Evolutionary conservation across 2,329 filamentous ascomycete genomes (phyloP).

Genomic region (Aspergillus arachidicola): DNA sequence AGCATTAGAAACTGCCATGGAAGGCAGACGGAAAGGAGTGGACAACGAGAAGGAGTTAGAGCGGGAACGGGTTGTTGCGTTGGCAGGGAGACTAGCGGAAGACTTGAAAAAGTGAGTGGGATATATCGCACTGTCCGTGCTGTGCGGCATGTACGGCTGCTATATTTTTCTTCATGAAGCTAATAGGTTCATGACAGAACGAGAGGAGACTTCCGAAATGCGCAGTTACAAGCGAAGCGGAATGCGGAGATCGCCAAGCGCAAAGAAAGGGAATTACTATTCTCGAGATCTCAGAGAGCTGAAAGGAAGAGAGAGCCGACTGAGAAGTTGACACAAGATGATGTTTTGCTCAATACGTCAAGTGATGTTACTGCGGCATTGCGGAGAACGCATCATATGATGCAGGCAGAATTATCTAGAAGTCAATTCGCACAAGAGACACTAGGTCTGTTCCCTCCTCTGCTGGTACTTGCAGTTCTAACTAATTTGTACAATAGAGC

Average conservation of each 20-base stretch:
- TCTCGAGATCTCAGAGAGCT: conserved; percentile 54
- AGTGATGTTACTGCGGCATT: conserved; percentile 83
- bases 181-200: conserved; percentile 42
- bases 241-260: conserved; percentile 73
- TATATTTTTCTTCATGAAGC: neutral
- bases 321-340: conserved; percentile 66
- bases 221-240: conserved; percentile 76
- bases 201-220: conserved; percentile 73
- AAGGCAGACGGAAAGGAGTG: conserved; percentile 35
- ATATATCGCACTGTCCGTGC: neutral
- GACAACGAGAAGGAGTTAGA: conserved; percentile 62
- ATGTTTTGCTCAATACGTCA: conserved; percentile 73
- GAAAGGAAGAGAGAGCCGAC: conserved; percentile 34
- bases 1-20: conserved; percentile 60
- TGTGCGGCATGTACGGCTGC: neutral
- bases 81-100: conserved; percentile 65
- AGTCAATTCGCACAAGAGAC: conserved; percentile 91
- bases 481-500: conserved; percentile 46
- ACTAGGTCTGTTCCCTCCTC: conserved; percentile 50
- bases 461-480: neutral
- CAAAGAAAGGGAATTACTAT: conserved; percentile 74
- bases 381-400: conserved; percentile 81
- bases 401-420: conserved; percentile 79
- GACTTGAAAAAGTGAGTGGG: conserved; percentile 71
- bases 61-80: conserved; percentile 66